Percentiles rank a stretch among this genome's conserved stretches.
Conservation (phyloP, 208 protist genomes). For the Vickermania spadyakhi region DNA sequence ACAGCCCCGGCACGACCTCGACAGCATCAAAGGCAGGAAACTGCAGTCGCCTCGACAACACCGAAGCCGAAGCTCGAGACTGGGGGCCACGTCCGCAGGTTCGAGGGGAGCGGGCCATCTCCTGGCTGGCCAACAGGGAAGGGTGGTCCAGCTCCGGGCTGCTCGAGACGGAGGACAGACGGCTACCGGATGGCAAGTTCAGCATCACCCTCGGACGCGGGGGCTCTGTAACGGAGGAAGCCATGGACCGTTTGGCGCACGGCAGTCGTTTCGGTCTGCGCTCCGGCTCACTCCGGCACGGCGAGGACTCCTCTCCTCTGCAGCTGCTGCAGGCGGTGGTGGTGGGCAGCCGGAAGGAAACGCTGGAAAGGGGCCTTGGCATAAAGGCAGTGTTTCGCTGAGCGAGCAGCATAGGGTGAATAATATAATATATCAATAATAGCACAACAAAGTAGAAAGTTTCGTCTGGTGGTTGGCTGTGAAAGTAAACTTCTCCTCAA, state of each 20-base stretch:
- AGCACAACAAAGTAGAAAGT: no score
- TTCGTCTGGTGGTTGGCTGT: no score
- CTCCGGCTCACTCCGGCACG: not conserved
- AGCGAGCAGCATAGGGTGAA: no score
- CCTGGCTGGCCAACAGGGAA: not conserved
- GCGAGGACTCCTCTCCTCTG: not conserved
- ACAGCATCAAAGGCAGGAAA: slow-evolving; percentile 26
- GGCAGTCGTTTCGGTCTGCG: not conserved
- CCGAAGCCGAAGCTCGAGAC: no score
- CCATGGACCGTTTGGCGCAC: not conserved
- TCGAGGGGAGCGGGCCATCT: not conserved
- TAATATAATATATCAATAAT: no score
- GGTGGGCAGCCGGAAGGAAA: no score
- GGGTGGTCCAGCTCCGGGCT: not conserved
- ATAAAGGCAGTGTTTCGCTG: no score
- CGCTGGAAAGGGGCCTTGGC: no score
- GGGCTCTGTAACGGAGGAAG: not conserved
- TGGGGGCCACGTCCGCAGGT: no score
- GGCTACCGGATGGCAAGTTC: not conserved
- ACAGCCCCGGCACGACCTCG: slow-evolving; percentile 59
- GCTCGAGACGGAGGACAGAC: not conserved
- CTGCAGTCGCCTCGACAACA: not conserved
- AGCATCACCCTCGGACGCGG: not conserved
- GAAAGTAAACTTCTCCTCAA: no score
- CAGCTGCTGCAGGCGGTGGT: no score